Base-by-base conservation (phyloP, 352 stramenopile species). In the Phytophthora sojae region DNA sequence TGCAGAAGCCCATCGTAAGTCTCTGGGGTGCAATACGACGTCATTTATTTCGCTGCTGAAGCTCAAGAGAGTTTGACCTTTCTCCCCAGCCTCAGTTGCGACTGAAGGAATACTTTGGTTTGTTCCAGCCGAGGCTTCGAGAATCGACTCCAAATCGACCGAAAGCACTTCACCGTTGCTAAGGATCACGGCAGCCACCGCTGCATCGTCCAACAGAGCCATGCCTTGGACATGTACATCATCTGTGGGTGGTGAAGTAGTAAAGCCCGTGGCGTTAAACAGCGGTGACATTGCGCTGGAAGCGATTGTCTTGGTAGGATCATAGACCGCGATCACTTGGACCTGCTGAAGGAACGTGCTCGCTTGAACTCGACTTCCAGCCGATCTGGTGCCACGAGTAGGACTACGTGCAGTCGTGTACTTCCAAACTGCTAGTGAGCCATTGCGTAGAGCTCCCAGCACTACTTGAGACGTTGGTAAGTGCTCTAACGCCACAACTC, bases 1-100 rank as follows among this genome's bases (percentile, higher is more conserved):
- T 21, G 83, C 84, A 42, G 83, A 70, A 0, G 79, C 86, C 50
- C 88, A 73, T 37, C 64, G 60, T 12, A 74, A 44, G 7, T 89
- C 75, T 50, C 67, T 62, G 1, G 81, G 79, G 55, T 87, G 79
- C 49, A 89, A 30, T 12, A 79, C 69, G 4, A 88, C 60, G 30
- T 78, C 76, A 39, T 66, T 71, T 35, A 62, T 67, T 19, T 64
- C 71, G 12, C 26, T 63, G 23, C 69, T 77, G 23, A 76, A 79
- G 25, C 73, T 66, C 11, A 86, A 15, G 1, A 82, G 44, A 26
- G 59, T 35, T 19, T 58, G 63, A 11, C 42, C 45, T 63, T 79
- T 69, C n/a, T 79, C 50, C 9, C 17, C 47, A 15, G 21, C 42
- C 19, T 62, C 52, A 11, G 52, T 5, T 17, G 17, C 6, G 14